A percentile compares a stretch with the other conserved stretches of the same genome.
Evolutionary conservation across 2,329 filamentous ascomycete genomes (phyloP).

Genomic region (Juglanconis sp.): DNA sequence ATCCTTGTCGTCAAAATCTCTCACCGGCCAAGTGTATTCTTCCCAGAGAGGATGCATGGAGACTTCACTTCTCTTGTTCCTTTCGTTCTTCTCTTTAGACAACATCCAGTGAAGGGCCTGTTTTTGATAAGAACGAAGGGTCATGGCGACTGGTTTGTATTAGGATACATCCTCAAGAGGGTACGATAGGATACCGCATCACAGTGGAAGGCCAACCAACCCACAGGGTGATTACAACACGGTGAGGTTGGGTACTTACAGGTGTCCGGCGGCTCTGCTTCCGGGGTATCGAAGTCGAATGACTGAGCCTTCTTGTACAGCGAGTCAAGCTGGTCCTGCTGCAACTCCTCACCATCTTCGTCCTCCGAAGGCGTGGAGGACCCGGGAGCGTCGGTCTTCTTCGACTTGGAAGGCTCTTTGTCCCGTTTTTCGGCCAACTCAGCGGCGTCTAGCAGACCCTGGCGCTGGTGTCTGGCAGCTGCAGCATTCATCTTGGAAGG

Average conservation of each 20-base stretch:
- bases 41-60: constrained; percentile 99
- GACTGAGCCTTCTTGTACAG: constrained; percentile 95
- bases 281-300: constrained; percentile 90
- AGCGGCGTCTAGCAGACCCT: constrained; percentile 80
- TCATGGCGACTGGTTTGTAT: constrained; percentile 59
- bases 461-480: constrained; percentile 74
- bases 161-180: not conserved
- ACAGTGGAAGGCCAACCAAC: too few species aligned
- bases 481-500: constrained; percentile 72
- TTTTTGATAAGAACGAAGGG: constrained; percentile 87
- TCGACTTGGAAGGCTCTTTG: constrained; percentile 38
- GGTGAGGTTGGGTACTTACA: constrained; percentile 33
- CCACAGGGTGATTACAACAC: not conserved
- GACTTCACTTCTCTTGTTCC: constrained; percentile 60
- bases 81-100: constrained; percentile 80
- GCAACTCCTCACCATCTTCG: constrained; percentile 86
- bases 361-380: constrained; percentile 58
- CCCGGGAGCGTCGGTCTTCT: constrained; percentile 27
- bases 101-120: constrained; percentile 97
- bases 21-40: constrained; percentile 84
- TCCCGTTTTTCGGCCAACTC: constrained; percentile 79
- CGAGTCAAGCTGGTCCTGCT: constrained; percentile 91
- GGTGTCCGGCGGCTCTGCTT: constrained; percentile 75
- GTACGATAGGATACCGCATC: too few species aligned
- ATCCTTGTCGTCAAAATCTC: constrained; percentile 81